Evolutionary conservation across 306 rosid genomes (phyloP).

Genomic region (Argentina anserina): DNA sequence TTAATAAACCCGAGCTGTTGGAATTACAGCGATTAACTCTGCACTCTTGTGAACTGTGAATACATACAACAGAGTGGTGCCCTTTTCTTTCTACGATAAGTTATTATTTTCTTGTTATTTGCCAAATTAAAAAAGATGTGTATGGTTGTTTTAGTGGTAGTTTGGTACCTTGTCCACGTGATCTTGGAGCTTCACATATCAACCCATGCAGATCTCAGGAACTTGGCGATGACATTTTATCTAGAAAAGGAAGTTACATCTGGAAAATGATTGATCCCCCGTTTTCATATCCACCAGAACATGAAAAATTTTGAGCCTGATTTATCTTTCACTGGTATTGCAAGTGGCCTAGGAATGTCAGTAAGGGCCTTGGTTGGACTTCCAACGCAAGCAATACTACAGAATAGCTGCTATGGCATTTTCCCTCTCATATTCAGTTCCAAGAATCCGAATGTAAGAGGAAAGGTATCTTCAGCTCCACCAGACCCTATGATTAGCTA

Average conservation of each 20-base stretch:
- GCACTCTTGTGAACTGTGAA: conserved; percentile 31
- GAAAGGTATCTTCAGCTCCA: not conserved
- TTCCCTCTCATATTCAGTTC: not conserved
- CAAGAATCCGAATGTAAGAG: not conserved
- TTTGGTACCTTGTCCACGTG: not conserved
- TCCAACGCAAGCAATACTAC: not conserved
- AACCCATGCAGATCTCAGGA: not conserved
- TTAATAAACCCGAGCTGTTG: conserved; percentile 56
- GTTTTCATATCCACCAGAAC: not conserved
- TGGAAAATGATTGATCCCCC: not conserved
- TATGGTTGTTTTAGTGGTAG: not conserved
- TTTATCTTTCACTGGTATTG: not conserved
- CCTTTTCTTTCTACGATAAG: conserved; percentile 1
- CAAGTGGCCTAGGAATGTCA: not conserved
- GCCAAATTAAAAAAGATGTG: not conserved
- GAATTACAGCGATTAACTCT: conserved; percentile 32
- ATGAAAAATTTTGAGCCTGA: not conserved
- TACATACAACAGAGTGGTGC: conserved; percentile 34
- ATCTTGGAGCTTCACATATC: not conserved
- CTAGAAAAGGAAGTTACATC: not conserved
- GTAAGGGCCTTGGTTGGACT: not conserved
- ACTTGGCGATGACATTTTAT: not conserved
- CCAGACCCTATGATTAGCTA: not conserved
- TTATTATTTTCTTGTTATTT: not conserved
- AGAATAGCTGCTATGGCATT: not conserved